These are phyloP conservation scores for Boletus speciosus DNA, from an alignment of 768 basidiomycete genomes.

Conservation along the genomic window DNA sequence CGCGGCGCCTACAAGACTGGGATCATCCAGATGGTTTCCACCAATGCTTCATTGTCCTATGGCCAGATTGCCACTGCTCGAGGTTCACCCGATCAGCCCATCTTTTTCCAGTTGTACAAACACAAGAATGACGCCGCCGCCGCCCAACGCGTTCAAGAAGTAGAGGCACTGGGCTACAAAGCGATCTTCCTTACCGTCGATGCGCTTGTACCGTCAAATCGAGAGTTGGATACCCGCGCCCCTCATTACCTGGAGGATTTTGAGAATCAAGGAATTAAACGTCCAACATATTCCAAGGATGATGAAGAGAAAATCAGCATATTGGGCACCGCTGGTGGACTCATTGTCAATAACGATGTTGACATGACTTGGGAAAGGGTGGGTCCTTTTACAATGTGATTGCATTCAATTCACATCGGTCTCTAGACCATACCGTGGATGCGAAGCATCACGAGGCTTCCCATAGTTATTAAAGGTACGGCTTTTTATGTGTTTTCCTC, in stretches of 20 bases:
- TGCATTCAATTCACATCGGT: not conserved
- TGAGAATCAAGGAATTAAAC: constrained; percentile 38
- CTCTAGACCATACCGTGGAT: constrained; percentile 74
- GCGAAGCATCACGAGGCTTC: constrained; percentile 62
- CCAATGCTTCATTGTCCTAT: constrained; percentile 69
- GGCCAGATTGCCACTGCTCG: constrained; percentile 57
- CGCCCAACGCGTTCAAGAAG: constrained; percentile 64
- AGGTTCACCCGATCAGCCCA: constrained; percentile 50
- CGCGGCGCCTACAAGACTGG: constrained; percentile 60
- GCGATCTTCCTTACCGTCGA: constrained; percentile 93
- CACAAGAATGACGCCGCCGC: constrained; percentile 65
- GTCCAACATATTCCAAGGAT: constrained; percentile 19
- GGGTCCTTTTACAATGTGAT: constrained; percentile 5
- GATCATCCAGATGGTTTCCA: constrained; percentile 84
- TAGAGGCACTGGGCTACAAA: constrained; percentile 73
- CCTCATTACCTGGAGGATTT: constrained; percentile 56
- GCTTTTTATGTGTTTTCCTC: not conserved
- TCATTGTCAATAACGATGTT: constrained; percentile 63
- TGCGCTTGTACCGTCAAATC: constrained; percentile 76
- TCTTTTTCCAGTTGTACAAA: constrained; percentile 89
- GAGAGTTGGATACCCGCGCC: constrained; percentile 69
- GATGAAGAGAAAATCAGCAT: constrained; percentile 38
- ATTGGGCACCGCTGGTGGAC: constrained; percentile 64
- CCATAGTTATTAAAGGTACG: constrained; percentile 71
- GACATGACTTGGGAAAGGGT: constrained; percentile 80